Conservation (phyloP, 202 grass and related monocot species). For the Dendrocalamus latiflorus region DNA sequence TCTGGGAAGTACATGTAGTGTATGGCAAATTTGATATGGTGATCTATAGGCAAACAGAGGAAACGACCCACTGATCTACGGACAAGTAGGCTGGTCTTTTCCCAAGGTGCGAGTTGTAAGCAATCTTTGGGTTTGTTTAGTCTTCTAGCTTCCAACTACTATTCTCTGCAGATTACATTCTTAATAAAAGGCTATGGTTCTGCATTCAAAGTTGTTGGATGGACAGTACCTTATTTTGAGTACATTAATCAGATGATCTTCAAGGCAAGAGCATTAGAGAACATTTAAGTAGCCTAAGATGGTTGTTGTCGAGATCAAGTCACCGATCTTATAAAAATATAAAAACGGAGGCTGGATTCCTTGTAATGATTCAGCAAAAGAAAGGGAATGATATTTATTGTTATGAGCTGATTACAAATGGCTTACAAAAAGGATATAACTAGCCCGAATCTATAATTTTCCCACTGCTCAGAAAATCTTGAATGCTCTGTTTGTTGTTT, state of each 20-base stretch:
- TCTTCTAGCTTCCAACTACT: not conserved
- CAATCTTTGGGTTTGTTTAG: not conserved
- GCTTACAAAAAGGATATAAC: no score
- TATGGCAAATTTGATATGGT: conserved; percentile 10
- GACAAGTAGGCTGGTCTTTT: conserved; percentile 12
- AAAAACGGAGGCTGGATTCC: no score
- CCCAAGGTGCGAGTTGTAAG: not conserved
- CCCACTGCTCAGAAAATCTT: no score
- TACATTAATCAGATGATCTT: not conserved
- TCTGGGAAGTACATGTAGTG: conserved; percentile 25
- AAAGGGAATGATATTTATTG: no score
- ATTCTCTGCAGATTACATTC: not conserved
- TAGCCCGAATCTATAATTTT: no score
- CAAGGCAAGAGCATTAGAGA: not conserved
- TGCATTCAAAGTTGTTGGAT: conserved; percentile 10
- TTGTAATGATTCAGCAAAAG: no score
- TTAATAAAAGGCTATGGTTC: not conserved
- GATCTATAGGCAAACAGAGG: not conserved
- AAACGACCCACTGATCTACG: not conserved
- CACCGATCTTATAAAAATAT: no score
- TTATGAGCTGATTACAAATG: no score
- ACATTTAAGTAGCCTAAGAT: not conserved
- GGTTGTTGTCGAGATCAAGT: not conserved
- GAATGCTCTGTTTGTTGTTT: no score
- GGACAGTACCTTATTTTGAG: not conserved